Evolutionary conservation across 805 yeast genomes (phyloP).

Genomic region (Ogataea neopini): DNA sequence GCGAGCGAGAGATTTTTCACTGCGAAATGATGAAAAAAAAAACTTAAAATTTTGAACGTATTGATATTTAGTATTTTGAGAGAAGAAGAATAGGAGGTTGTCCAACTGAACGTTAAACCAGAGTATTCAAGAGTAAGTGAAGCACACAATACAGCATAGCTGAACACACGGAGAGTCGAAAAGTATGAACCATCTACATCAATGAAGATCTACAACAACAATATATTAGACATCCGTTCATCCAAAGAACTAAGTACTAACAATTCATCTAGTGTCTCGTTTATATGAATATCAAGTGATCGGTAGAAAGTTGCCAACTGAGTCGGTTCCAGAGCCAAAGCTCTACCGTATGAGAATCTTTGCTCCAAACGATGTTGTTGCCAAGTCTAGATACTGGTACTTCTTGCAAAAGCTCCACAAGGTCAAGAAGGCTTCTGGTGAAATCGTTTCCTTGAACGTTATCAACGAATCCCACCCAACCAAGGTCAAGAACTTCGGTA

Average conservation of each 20-base stretch:
- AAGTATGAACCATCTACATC: background rate
- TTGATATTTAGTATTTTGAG: slow-evolving; percentile 4
- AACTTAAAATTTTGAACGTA: slow-evolving; percentile 8
- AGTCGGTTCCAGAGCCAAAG: slow-evolving; percentile 98
- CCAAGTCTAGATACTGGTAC: slow-evolving; percentile 99
- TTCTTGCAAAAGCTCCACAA: slow-evolving; percentile 98
- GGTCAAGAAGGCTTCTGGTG: slow-evolving; percentile 99
- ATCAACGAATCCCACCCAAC: slow-evolving; percentile 96
- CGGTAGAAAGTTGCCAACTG: slow-evolving; percentile 99
- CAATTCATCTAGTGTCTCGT: slow-evolving; percentile 71
- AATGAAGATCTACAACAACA: background rate
- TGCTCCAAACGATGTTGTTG: slow-evolving; percentile 98
- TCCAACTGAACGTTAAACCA: slow-evolving; percentile 5
- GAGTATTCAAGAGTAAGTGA: slow-evolving; percentile 12
- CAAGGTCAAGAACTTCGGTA: slow-evolving; percentile 99
- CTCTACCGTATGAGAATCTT: slow-evolving; percentile 99
- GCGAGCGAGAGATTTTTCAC: slow-evolving; percentile 4
- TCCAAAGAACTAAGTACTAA: slow-evolving; percentile 14
- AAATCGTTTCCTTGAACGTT: slow-evolving; percentile 89
- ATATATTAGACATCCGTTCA: background rate
- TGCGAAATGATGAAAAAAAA: slow-evolving; percentile 7
- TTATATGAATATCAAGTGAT: slow-evolving; percentile 99
- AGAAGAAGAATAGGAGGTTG: slow-evolving; percentile 5
- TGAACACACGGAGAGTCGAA: slow-evolving; percentile 4
- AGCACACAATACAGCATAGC: slow-evolving; percentile 3